A percentile compares a stretch with the other conserved stretches of the same genome.
phyloP scores from a whole-genome alignment of 768 basidiomycete species.

The Hericium alpestre region DNA sequence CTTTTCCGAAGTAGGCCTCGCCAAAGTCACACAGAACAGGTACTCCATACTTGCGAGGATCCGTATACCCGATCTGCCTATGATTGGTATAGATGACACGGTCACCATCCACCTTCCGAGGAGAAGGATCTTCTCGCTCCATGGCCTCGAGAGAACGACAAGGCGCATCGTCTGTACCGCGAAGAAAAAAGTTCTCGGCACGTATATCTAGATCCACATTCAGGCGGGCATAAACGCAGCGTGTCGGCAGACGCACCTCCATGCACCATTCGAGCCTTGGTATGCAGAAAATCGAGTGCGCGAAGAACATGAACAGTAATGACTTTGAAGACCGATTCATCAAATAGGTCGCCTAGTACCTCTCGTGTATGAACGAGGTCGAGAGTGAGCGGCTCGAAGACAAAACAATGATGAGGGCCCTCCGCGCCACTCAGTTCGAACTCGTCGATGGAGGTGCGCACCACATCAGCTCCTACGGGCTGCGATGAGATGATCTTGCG shows the following conservation, averaged over 20 bases:
- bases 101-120: neutral
- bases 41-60: neutral
- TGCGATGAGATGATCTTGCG: neutral
- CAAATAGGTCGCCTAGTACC: neutral
- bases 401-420: neutral
- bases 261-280: neutral
- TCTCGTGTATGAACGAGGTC: neutral
- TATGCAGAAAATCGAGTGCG: neutral
- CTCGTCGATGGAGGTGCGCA: conserved; percentile 2
- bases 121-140: neutral
- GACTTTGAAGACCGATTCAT: neutral
- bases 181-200: neutral
- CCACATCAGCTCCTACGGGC: neutral
- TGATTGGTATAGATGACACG: neutral
- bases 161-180: neutral
- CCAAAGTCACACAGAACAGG: neutral
- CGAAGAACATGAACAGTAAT: neutral
- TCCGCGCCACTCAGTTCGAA: neutral
- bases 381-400: neutral
- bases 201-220: neutral
- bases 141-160: neutral
- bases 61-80: neutral
- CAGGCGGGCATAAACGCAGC: neutral
- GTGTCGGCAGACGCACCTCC: neutral
- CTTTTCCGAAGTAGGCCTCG: neutral